These are phyloP conservation scores for Beauveria scarabaeidicola DNA, from an alignment of 2,329 filamentous ascomycete genomes.

Conservation along the genomic window DNA sequence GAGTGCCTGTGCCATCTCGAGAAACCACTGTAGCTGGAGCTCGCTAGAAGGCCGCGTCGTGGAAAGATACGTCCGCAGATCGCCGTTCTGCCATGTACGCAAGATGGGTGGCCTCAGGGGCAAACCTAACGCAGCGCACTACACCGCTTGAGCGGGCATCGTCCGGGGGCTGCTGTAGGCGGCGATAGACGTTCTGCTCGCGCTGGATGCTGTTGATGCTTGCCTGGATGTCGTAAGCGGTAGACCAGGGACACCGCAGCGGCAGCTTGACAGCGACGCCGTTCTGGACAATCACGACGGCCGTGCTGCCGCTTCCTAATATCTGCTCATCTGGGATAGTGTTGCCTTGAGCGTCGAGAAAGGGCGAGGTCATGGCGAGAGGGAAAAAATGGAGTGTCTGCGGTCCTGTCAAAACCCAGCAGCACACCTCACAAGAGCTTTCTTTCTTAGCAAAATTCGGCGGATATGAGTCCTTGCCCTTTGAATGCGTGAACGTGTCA, in stretches of 20 bases:
- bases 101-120: not conserved
- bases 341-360: not conserved
- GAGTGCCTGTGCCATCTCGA: not conserved
- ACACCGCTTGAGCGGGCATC: not conserved
- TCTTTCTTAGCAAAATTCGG: too few species aligned
- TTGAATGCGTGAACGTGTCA: too few species aligned
- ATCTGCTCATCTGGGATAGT: not conserved
- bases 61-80: not conserved
- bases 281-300: not conserved
- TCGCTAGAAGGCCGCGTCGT: not conserved
- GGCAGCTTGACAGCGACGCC: not conserved
- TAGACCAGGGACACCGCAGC: not conserved
- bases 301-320: not conserved
- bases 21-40: not conserved
- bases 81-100: not conserved
- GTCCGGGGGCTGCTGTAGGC: not conserved
- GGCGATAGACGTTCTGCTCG: not conserved
- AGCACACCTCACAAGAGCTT: too few species aligned
- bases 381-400: not conserved
- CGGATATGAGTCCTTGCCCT: too few species aligned
- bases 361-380: not conserved
- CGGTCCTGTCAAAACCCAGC: too few species aligned
- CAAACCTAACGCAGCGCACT: not conserved
- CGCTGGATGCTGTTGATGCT: not conserved
- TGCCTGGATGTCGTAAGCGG: not conserved